Evolutionary conservation across 2,329 filamentous ascomycete species (phyloP).

Genomic region (Diaporthe sp.): DNA sequence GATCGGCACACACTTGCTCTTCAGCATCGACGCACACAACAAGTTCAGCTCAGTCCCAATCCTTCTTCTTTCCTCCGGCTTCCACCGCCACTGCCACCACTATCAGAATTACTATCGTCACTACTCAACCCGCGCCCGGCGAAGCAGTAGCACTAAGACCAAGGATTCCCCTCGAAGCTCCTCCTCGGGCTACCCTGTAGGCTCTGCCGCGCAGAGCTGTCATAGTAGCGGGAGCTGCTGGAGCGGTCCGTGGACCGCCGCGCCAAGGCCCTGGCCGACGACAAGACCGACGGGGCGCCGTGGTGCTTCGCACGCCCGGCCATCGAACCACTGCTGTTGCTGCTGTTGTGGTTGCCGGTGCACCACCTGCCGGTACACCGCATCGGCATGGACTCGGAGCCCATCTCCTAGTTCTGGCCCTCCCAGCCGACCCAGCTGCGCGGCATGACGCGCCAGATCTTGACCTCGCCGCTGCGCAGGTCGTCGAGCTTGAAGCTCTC

Average conservation of each 20-base stretch:
- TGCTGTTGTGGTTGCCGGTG: not conserved
- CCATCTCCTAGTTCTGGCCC: constrained; percentile 64
- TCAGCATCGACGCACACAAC: not conserved
- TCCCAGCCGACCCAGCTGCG: constrained; percentile 94
- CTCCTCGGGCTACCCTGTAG: not conserved
- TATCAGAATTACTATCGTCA: not conserved
- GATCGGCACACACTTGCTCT: not conserved
- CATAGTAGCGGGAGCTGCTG: not conserved
- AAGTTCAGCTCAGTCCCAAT: not conserved
- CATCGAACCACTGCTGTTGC: not conserved
- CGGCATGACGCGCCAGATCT: constrained; percentile 96
- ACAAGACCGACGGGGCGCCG: not conserved
- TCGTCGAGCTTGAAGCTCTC: constrained; percentile 97
- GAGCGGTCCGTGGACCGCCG: constrained; percentile 25
- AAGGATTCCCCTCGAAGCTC: constrained; percentile 23
- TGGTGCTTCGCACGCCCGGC: not conserved
- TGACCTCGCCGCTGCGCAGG: constrained; percentile 91
- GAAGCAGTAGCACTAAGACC: constrained; percentile 40
- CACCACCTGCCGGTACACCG: constrained; percentile 31
- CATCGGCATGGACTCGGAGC: constrained; percentile 35
- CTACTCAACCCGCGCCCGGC: constrained; percentile 29
- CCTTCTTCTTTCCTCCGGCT: not conserved
- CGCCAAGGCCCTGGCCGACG: constrained; percentile 15
- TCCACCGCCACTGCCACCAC: not conserved
- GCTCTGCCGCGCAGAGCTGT: not conserved